Evolutionary conservation across 306 rosid genomes (phyloP), one percentile per base, ranked within the genome.

Genomic region (Hippophae rhamnoides): DNA sequence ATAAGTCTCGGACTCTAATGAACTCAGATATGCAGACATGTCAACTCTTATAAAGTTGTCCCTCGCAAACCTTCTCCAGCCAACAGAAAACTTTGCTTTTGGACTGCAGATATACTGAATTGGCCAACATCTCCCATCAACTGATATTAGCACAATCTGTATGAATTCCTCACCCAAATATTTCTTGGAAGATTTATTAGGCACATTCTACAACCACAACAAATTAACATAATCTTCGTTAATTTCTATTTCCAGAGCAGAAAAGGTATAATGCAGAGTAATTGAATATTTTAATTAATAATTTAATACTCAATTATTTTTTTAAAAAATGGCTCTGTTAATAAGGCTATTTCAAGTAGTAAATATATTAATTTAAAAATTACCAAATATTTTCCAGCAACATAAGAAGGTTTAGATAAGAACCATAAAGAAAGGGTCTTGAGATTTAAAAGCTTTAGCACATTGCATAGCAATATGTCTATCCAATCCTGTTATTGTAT

Each of bases 1-100:
- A 27, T 1, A 27, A 27, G 38, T 27, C 38, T 3, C 38, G 1
- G 38, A 1, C 38, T 23, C 58, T 9, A 1, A 58, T 25, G 25
- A 58, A 11, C 52, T 63, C 61, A 38, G 63, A 64, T 10, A 71
- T 61, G 25, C 75, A 64, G 4, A 46, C 27, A 71, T 64, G 62
- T 9, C 70, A 3, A 51, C 44, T 64, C 40, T n/a, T 25, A 71
- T 27, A 9, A 8, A n/a, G 53, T 58, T 71, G 48, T 64, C 70
- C 47, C 23, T n/a, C 5, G 50, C 66, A 64, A 71, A 71, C 13
- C 3, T 18, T 14, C 2, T 41, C 76, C 76, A 64, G 9, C 66
- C 66, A 41, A 0, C 3, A 13, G 45, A 8, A 56, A 64, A 25
- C 53, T 2, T 38, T 5, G 48, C 11, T 0, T 6, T 10, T 5